These are phyloP conservation scores for Salvia sclarea DNA, from an alignment of 305 asterid genomes.

Conservation along the genomic window DNA sequence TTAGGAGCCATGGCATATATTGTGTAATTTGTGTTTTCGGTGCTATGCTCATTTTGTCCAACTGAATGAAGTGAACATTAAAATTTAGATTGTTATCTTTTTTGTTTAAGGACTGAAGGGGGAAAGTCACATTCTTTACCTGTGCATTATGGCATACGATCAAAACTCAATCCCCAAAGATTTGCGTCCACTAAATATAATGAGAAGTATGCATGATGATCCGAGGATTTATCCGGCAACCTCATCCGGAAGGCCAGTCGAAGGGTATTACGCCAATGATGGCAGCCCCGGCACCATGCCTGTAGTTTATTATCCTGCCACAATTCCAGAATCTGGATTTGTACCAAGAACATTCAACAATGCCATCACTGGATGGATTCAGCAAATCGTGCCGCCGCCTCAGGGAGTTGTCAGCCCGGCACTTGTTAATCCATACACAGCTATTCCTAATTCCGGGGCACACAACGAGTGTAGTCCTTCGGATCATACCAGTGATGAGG, in stretches of 20 bases:
- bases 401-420: slow-evolving; percentile 34
- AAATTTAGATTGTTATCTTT: too few species aligned
- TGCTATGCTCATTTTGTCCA: too few species aligned
- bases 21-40: too few species aligned
- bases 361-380: slow-evolving; percentile 54
- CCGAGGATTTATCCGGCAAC: slow-evolving; percentile 57
- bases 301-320: slow-evolving; percentile 45
- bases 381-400: slow-evolving; percentile 45
- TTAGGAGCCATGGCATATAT: too few species aligned
- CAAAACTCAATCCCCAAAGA: slow-evolving; percentile 69
- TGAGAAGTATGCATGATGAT: slow-evolving; percentile 58
- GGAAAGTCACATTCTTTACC: too few species aligned
- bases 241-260: slow-evolving; percentile 57
- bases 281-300: slow-evolving; percentile 46
- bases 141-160: slow-evolving; percentile 61
- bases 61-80: too few species aligned
- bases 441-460: too few species aligned
- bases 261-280: slow-evolving; percentile 59
- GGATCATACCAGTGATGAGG: slow-evolving; percentile 68
- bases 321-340: slow-evolving; percentile 48
- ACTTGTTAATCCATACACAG: too few species aligned
- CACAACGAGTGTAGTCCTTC: slow-evolving; percentile 34
- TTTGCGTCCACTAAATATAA: slow-evolving; percentile 72
- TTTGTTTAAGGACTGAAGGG: too few species aligned
- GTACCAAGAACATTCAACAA: slow-evolving; percentile 54